Evolutionary conservation across 495 filamentous ascomycete genomes (phyloP).

Genomic region (Neurospora sp.): DNA sequence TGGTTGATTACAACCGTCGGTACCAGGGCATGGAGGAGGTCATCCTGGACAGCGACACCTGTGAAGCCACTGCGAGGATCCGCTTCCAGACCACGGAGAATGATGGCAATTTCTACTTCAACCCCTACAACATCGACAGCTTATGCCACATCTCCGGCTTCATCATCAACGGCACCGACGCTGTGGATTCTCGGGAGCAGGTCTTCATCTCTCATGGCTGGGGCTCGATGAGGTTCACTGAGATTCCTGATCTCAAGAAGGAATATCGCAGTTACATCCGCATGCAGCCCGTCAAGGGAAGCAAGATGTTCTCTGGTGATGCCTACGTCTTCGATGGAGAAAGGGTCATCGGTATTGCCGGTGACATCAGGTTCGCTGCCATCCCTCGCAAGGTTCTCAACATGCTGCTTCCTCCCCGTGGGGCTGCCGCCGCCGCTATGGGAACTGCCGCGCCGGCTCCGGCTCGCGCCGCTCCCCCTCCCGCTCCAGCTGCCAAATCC

Average conservation of each 20-base stretch:
- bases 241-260: slow-evolving; percentile 50
- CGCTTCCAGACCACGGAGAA: slow-evolving; percentile 49
- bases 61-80: slow-evolving; percentile 63
- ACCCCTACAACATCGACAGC: slow-evolving; percentile 67
- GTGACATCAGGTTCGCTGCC: slow-evolving; percentile 52
- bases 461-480: slow-evolving; percentile 19
- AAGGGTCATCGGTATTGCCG: slow-evolving; percentile 43
- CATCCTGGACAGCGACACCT: slow-evolving; percentile 57
- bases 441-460: slow-evolving; percentile 1
- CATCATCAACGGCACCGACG: slow-evolving; percentile 69
- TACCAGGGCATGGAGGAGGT: slow-evolving; percentile 71
- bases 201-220: slow-evolving; percentile 76
- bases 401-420: slow-evolving; percentile 50
- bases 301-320: slow-evolving; percentile 46
- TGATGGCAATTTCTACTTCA: slow-evolving; percentile 53
- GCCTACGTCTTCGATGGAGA: slow-evolving; percentile 58
- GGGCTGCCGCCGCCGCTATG: slow-evolving; percentile 26
- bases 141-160: slow-evolving; percentile 62
- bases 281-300: slow-evolving; percentile 48
- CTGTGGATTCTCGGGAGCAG: slow-evolving; percentile 55
- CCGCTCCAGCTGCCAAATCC: slow-evolving; percentile 19
- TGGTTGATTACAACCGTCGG: slow-evolving; percentile 57
- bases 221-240: slow-evolving; percentile 61
- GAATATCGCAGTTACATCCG: slow-evolving; percentile 63
- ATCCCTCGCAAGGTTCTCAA: slow-evolving; percentile 59